Evolutionary conservation across 805 yeast genomes (phyloP).

Genomic region (Ascoidea tarda): DNA sequence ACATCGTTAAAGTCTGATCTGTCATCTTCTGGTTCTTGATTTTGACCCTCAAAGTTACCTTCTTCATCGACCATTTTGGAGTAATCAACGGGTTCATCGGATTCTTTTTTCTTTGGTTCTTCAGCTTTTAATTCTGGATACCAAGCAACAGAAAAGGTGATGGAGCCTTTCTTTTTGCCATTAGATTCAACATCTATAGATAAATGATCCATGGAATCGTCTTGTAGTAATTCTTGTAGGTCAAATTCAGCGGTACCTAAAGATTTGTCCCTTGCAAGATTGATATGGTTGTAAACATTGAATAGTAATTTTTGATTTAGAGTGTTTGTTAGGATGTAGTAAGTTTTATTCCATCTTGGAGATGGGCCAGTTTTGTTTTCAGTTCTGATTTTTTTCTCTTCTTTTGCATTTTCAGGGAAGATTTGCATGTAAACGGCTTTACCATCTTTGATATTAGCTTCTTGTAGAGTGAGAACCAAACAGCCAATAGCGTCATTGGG

Average conservation of each 20-base stretch:
- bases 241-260: conserved; percentile 20
- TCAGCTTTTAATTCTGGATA: conserved; percentile 8
- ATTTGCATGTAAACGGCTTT: conserved; percentile 48
- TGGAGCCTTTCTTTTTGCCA: conserved; percentile 23
- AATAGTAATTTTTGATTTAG: conserved; percentile 39
- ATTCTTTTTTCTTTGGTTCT: no score
- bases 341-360: conserved; percentile 58
- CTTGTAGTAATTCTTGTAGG: conserved; percentile 35
- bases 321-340: conserved; percentile 39
- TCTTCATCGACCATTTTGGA: background rate
- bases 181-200: conserved; percentile 3
- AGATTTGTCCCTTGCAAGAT: conserved; percentile 6
- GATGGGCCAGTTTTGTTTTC: conserved; percentile 39
- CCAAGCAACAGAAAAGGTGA: conserved; percentile 34
- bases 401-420: conserved; percentile 29
- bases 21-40: conserved; percentile 4
- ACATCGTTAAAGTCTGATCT: conserved; percentile 9
- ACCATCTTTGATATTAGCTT: conserved; percentile 30
- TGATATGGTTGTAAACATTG: conserved; percentile 2
- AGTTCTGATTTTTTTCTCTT: conserved; percentile 26
- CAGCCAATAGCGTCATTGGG: conserved; percentile 60
- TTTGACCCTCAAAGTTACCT: conserved; percentile 1
- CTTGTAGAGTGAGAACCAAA: conserved; percentile 45
- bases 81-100: background rate
- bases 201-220: conserved; percentile 32